Evolutionary conservation across 1,284 basidiomycete species (phyloP), one percentile per base, ranked within the genome.

Genomic region (Ganoderma sinense): DNA sequence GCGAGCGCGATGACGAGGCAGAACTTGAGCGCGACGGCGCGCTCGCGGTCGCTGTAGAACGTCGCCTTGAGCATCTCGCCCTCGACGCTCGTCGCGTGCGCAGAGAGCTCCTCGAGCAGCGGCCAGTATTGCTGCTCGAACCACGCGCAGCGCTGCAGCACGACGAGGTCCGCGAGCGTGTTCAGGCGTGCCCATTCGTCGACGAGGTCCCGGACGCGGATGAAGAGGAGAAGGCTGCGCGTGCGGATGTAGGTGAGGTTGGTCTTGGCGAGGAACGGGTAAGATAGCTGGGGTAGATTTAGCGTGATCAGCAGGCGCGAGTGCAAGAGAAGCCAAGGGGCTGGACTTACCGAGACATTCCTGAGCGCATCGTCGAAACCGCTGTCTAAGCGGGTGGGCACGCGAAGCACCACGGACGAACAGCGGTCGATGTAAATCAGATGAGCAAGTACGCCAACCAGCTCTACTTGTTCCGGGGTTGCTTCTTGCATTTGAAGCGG

Each of bases 381-480:
- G 13, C 61, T 62, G 23, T 67, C 67, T 11, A 78, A 64, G 7
- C 75, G 67, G 8, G 68, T 62, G 1, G 74, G 68, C 13, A 74
- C 70, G n/a, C 67, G 70, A 40, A 79, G 71, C 10, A 78, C 72
- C 14, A 79, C 69, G 7, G 65, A 55, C 0, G 74, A 75, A 7
- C 73, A 73, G 20, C 76, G 75, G 65, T 78, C 76, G 39, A 77
- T 73, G 65, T 78, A 79, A 55, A 77, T 45, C 20, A 77, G 68
- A 67, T 79, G 76, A 31, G 75, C 70, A 11, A 79, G 65, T 3
- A 74, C 68, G 33, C 73, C 74, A 51, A 79, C 74, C 23, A 75
- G 70, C 67, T 79, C 78, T 48, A 68, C 69, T 20, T 75, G 71
- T 18, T 71, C 68, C 1, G 73, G 68, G 26, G 68, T 70, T 0